Conservation (phyloP, 176 grass and related monocot species). For the Ensete glaucum region DNA sequence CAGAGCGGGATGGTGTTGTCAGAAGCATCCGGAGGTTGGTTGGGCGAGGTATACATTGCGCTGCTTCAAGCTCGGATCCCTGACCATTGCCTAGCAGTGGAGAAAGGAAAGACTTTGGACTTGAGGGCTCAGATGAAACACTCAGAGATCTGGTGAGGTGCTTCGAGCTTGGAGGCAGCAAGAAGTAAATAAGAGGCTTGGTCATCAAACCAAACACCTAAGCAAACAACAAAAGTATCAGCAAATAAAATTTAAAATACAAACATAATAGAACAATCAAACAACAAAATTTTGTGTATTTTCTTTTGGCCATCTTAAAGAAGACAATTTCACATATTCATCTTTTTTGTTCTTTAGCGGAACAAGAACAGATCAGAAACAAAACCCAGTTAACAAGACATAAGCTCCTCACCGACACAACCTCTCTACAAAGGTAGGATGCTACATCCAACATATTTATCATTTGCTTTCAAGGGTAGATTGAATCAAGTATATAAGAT, state of each 20-base stretch:
- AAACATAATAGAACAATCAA: neutral
- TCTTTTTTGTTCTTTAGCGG: too few relatives aligned
- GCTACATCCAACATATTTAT: too few relatives aligned
- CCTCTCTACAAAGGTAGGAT: too few relatives aligned
- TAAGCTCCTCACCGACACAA: neutral
- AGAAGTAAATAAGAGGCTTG: constrained; percentile 58
- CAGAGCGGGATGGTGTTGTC: constrained; percentile 40
- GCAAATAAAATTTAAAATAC: neutral
- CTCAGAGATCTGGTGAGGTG: constrained; percentile 45
- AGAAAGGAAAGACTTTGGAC: constrained; percentile 68
- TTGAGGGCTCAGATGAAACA: constrained; percentile 46
- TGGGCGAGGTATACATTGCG: constrained; percentile 32
- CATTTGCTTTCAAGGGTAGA: too few relatives aligned
- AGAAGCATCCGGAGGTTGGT: constrained; percentile 62
- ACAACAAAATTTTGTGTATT: neutral
- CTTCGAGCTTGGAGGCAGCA: constrained; percentile 33
- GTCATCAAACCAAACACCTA: constrained; percentile 93
- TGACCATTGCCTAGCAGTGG: constrained; percentile 23
- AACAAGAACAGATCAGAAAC: too few relatives aligned
- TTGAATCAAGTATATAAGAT: too few relatives aligned
- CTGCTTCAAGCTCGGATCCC: constrained; percentile 25
- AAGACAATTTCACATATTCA: too few relatives aligned
- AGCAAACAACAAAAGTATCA: neutral
- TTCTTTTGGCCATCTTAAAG: too few relatives aligned
- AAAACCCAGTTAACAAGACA: neutral